A percentile compares a stretch with the other conserved stretches of the same genome.
These are phyloP conservation scores for Botrytis medusae DNA, from an alignment of 2,329 filamentous ascomycete species.

Conservation along the genomic window DNA sequence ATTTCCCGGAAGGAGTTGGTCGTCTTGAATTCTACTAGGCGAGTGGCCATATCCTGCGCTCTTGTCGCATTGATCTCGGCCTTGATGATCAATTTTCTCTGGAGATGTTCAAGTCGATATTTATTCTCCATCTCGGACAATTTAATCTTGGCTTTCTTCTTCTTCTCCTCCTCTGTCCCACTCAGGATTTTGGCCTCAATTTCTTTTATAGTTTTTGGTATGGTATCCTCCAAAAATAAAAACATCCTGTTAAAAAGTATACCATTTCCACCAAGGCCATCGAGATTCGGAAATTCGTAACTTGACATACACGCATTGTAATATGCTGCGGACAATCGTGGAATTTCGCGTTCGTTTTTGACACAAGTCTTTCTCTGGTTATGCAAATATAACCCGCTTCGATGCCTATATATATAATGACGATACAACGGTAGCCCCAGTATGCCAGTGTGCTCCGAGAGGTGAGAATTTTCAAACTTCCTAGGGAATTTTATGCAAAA, in stretches of 20 bases:
- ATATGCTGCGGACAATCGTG: background rate
- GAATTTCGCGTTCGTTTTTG: background rate
- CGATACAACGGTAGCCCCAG: background rate
- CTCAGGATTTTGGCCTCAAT: background rate
- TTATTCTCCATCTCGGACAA: background rate
- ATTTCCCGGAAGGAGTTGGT: accelerated
- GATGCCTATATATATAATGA: background rate
- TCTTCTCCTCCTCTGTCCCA: background rate
- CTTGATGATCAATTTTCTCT: accelerated
- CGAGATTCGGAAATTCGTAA: no score
- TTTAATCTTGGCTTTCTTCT: background rate
- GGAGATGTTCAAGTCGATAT: background rate
- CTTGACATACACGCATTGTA: background rate
- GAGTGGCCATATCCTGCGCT: background rate
- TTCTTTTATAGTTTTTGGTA: background rate
- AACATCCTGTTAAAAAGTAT: accelerated
- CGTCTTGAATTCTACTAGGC: background rate
- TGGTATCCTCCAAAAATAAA: background rate
- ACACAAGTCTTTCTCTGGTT: background rate
- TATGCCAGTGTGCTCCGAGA: background rate
- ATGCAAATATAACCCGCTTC: background rate
- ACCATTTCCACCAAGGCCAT: background rate
- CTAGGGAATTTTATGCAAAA: background rate
- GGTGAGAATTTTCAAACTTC: background rate
- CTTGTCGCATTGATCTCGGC: accelerated